A percentile compares a stretch with the other conserved stretches of the same genome.
phyloP scores from a whole-genome alignment of 192 early-diverging fungal species.

The Podila epicladia region DNA sequence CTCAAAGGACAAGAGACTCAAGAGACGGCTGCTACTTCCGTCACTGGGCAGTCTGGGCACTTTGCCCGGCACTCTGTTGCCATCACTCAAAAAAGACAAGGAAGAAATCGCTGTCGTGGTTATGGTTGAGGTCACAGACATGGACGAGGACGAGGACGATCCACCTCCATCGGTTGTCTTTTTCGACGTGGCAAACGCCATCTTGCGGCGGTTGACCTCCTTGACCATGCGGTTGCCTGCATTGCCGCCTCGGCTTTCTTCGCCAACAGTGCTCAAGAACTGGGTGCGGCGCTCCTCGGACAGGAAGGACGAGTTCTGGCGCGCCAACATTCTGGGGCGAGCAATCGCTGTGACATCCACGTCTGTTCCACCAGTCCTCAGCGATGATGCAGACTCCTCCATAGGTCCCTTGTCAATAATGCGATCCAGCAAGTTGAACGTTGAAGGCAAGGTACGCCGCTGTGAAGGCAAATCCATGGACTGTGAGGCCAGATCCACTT shows the following conservation, averaged over 20 bases:
- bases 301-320: conserved; percentile 37
- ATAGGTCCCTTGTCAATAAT: conserved; percentile 11
- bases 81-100: background rate
- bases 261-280: conserved; percentile 40
- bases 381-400: background rate
- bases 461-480: background rate
- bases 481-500: background rate
- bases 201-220: conserved; percentile 33
- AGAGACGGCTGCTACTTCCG: background rate
- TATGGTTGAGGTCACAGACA: background rate
- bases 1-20: background rate
- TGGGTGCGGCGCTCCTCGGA: conserved; percentile 20
- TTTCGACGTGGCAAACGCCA: conserved; percentile 34
- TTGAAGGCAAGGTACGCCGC: background rate
- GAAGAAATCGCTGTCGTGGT: background rate
- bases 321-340: conserved; percentile 10
- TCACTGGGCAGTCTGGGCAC: background rate
- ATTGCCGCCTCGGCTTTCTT: conserved; percentile 9
- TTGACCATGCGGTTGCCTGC: conserved; percentile 17
- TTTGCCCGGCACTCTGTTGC: background rate
- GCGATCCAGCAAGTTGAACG: background rate
- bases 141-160: background rate
- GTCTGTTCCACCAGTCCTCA: background rate
- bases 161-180: background rate
- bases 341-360: conserved; percentile 12